Evolutionary conservation across 108 stramenopile genomes (phyloP).

Genomic region (Discostella stelligeroides): DNA sequence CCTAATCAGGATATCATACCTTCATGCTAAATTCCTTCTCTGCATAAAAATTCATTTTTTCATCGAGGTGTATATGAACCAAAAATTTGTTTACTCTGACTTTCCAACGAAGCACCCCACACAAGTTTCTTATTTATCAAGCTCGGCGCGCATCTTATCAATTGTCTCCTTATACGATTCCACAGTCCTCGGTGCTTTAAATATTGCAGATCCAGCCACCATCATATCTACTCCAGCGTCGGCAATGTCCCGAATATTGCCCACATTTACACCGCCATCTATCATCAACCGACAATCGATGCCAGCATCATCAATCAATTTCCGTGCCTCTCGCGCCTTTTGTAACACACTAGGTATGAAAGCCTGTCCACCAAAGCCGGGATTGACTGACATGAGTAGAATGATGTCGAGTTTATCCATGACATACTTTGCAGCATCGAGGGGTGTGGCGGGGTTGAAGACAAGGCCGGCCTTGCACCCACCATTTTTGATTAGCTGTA

Average conservation of each 20-base stretch:
- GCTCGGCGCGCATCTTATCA: constrained; percentile 93
- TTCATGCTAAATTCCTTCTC: too few species aligned
- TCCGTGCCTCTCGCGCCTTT: constrained; percentile 95
- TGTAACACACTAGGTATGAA: constrained; percentile 93
- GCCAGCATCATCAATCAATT: constrained; percentile 94
- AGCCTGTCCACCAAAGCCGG: constrained; percentile 97
- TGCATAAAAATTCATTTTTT: too few species aligned
- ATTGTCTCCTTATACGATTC: constrained; percentile 97
- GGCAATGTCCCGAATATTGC: constrained; percentile 94
- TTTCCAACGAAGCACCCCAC: too few species aligned
- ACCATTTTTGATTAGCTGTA: constrained; percentile 91
- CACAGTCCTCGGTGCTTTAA: constrained; percentile 94
- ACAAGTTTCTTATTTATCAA: constrained; percentile 40
- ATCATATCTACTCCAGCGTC: constrained; percentile 99
- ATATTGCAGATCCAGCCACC: constrained; percentile 97
- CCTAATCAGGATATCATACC: too few species aligned
- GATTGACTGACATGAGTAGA: constrained; percentile 98
- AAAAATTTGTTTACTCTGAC: too few species aligned
- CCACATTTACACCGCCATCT: constrained; percentile 92
- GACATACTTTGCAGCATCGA: constrained; percentile 89
- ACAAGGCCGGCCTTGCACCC: constrained; percentile 99
- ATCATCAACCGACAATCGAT: constrained; percentile 97
- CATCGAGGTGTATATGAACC: too few species aligned
- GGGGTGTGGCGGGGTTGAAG: constrained; percentile 96
- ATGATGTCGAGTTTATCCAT: constrained; percentile 98